phyloP scores from a whole-genome alignment of 371 early-diverging fungal species.

The Saksenaea vasiformis region DNA sequence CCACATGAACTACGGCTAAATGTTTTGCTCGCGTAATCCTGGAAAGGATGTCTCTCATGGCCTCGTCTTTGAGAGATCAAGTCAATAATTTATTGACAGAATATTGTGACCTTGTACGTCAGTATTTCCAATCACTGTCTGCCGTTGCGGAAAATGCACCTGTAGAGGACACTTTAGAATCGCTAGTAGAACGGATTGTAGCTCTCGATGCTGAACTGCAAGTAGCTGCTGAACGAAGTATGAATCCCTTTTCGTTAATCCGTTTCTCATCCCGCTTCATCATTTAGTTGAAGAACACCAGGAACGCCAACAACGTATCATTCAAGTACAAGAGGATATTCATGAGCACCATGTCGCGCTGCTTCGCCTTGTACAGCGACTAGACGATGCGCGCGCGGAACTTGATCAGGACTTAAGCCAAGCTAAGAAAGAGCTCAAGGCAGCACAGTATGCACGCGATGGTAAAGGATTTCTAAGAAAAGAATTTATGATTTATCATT shows the following conservation, averaged over 20 bases:
- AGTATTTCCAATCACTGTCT: constrained; percentile 35
- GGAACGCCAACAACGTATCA: constrained; percentile 42
- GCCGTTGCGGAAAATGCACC: constrained; percentile 32
- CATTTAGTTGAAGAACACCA: constrained; percentile 50
- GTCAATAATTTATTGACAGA: constrained; percentile 41
- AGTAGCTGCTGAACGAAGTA: constrained; percentile 46
- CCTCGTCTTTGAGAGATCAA: constrained; percentile 50
- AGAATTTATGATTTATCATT: background rate
- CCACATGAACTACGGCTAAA: background rate
- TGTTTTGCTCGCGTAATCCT: background rate
- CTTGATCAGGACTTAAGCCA: constrained; percentile 31
- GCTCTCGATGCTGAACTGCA: constrained; percentile 36
- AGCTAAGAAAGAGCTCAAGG: constrained; percentile 40
- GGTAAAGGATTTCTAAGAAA: constrained; percentile 20
- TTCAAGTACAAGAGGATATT: constrained; percentile 47
- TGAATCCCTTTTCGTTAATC: background rate
- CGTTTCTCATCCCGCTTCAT: background rate
- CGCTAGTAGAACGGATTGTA: constrained; percentile 33
- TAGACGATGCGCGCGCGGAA: constrained; percentile 30
- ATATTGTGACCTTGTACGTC: constrained; percentile 32
- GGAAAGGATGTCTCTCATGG: constrained; percentile 2
- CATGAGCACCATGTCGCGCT: constrained; percentile 39
- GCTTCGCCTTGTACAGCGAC: constrained; percentile 32
- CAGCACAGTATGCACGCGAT: constrained; percentile 33
- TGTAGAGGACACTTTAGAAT: constrained; percentile 24